Evolutionary conservation across 2,329 filamentous ascomycete genomes (phyloP), one percentile per base, ranked within the genome.

Genomic region (Gyromitra esculenta): DNA sequence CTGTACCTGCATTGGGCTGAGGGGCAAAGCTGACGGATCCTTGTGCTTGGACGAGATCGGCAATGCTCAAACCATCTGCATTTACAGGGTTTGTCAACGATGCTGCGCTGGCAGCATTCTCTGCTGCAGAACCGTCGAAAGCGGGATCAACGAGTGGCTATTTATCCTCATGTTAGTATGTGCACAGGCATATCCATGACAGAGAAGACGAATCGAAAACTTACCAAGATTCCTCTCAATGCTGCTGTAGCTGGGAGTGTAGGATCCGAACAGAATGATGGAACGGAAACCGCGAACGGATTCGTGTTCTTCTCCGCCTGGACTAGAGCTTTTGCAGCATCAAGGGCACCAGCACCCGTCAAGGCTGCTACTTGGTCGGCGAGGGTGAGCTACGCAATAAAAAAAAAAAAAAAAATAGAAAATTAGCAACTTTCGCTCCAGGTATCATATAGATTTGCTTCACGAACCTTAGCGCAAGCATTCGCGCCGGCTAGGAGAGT

Each of bases 291-390:
- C 72, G 83, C 87, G 79, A 89, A 91, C 66, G 89, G 89, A 85
- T 92, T 92, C 85, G 91, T 91, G 87, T 92, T 92, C 83, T 91
- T 89, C 85, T 91, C 90, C 2, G 90, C 90, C 35, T 88, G 87
- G 13, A 91, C 90, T 48, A 91, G 86, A 15, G 87, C 87, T 74
- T 86, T 86, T 18, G 90, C 90, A 21, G 88, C 90, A 13, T 86
- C 85, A 74, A 92, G 85, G 79, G 90, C 89, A 77, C 88, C 88
- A 59, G 84, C 86, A 68, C 90, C 90, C 43, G 91, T 89, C 68
- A 88, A 83, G 7, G 86, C 81, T 77, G 91, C 86, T 81, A 92
- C 90, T 80, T 89, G 82, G 81, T 92, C 90, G 78, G 89, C 90
- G 59, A 89, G 88, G 25, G 83, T 83, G 79, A 92, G 89, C 86